These are phyloP conservation scores for Calendula officinalis DNA, from an alignment of 129 eudicot species.

Conservation along the genomic window DNA sequence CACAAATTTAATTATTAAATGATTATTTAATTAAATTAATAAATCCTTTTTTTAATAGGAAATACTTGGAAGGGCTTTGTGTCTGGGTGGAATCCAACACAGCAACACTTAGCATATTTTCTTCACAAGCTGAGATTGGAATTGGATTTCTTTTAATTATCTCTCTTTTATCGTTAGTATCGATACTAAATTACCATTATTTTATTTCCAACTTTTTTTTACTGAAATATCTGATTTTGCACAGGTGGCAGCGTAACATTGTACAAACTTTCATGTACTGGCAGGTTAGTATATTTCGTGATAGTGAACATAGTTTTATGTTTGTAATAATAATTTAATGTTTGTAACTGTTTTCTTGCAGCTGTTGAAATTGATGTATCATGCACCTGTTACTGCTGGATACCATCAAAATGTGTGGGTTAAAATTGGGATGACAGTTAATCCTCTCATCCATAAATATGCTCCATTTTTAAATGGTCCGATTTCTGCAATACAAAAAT, in stretches of 20 bases:
- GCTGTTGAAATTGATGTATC: conserved; percentile 87
- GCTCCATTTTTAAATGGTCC: conserved; percentile 65
- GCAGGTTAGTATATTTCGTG: no score
- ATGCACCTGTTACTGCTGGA: conserved; percentile 71
- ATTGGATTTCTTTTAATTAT: conserved; percentile 69
- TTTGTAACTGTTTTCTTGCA: conserved; percentile 26
- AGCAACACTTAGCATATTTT: conserved; percentile 66
- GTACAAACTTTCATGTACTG: no score
- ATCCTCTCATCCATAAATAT: conserved; percentile 25
- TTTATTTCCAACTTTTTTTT: not conserved
- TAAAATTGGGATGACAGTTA: conserved; percentile 48
- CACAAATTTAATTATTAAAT: not conserved
- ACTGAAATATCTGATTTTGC: conserved; percentile 2
- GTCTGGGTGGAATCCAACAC: conserved; percentile 34
- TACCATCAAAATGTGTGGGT: conserved; percentile 77
- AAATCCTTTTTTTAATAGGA: conserved; percentile 35
- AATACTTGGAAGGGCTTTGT: conserved; percentile 77
- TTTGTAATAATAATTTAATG: not conserved
- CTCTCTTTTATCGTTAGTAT: conserved; percentile 80
- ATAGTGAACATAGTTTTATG: no score
- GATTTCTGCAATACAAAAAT: conserved; percentile 48
- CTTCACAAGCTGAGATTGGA: conserved; percentile 87
- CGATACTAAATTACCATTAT: not conserved
- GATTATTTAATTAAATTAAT: no score
- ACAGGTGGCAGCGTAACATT: conserved; percentile 11